A percentile compares a stretch with the other conserved stretches of the same genome.
Evolutionary conservation across 1,284 basidiomycete genomes (phyloP).

Genomic region (Cryptococcus jaspeensis): DNA sequence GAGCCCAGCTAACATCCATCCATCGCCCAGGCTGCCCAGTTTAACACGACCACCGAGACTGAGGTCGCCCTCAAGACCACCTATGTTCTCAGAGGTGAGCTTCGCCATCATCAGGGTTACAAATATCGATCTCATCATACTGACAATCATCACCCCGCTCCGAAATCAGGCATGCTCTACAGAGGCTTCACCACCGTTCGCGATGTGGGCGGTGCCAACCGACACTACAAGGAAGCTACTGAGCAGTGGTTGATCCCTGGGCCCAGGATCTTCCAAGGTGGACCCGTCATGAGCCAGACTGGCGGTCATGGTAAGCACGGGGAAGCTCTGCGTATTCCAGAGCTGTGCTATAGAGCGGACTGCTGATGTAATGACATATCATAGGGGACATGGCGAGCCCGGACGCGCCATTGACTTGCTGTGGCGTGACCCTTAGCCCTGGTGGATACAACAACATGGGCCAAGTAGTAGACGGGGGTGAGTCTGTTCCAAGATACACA

Average conservation of each 20-base stretch:
- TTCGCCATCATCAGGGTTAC: no score
- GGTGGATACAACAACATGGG: neutral
- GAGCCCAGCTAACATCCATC: constrained; percentile 1
- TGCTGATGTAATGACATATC: neutral
- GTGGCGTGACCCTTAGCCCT: constrained; percentile 25
- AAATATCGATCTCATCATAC: no score
- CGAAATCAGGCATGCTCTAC: constrained; percentile 55
- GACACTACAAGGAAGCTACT: constrained; percentile 52
- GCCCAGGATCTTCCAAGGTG: constrained; percentile 55
- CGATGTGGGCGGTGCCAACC: constrained; percentile 56
- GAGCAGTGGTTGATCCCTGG: constrained; percentile 54
- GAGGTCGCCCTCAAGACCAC: constrained; percentile 51
- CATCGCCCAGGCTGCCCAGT: constrained; percentile 43
- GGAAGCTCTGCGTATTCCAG: no score
- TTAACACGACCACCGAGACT: constrained; percentile 45
- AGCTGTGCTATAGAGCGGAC: neutral
- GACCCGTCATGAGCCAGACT: constrained; percentile 55
- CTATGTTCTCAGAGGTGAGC: constrained; percentile 51
- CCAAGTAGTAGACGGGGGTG: constrained; percentile 8
- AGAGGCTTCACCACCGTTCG: constrained; percentile 57
- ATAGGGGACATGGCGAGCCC: neutral
- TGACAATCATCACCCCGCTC: no score
- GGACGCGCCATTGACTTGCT: constrained; percentile 44
- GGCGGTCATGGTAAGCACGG: constrained; percentile 54
- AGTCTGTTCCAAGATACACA: neutral